Evolutionary conservation across 2,329 filamentous ascomycete genomes (phyloP).

Genomic region (Rhynchosporium agropyri): DNA sequence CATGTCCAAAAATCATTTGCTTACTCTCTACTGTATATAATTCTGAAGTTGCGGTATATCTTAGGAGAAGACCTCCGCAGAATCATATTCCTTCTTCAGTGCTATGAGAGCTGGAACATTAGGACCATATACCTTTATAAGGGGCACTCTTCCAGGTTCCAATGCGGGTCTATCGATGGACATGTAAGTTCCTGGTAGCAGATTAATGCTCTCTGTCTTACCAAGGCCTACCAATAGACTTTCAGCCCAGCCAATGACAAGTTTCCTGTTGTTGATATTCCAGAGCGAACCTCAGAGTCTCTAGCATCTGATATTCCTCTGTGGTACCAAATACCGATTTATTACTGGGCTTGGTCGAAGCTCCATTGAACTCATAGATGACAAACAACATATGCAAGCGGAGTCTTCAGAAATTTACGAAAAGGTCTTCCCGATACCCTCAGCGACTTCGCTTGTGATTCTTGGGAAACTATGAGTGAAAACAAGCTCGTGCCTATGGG

Average conservation of each 20-base stretch:
- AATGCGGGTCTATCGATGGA: slow-evolving; percentile 36
- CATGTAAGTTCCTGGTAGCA: slow-evolving; percentile 42
- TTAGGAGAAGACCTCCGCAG: slow-evolving; percentile 44
- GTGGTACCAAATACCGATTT: slow-evolving; percentile 41
- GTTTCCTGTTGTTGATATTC: slow-evolving; percentile 34
- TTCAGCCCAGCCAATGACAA: slow-evolving; percentile 36
- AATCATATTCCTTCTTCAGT: slow-evolving; percentile 44
- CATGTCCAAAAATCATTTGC: not conserved
- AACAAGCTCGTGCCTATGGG: slow-evolving; percentile 10
- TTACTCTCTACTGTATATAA: slow-evolving; percentile 6
- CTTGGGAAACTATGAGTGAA: slow-evolving; percentile 22
- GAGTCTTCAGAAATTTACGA: slow-evolving; percentile 36
- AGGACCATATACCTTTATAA: slow-evolving; percentile 41
- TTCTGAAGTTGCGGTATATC: slow-evolving; percentile 39
- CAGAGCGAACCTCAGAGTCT: slow-evolving; percentile 41
- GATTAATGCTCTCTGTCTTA: slow-evolving; percentile 36
- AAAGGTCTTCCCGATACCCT: slow-evolving; percentile 15
- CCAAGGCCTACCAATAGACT: slow-evolving; percentile 28
- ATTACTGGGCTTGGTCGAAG: slow-evolving; percentile 27
- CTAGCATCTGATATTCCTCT: slow-evolving; percentile 44
- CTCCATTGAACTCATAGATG: slow-evolving; percentile 40
- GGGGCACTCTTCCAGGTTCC: slow-evolving; percentile 28
- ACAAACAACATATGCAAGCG: slow-evolving; percentile 35
- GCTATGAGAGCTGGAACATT: slow-evolving; percentile 32
- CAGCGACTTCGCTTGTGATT: slow-evolving; percentile 19